Conservation (phyloP, 208 protist species). For the Naegleria gruberi region DNA sequence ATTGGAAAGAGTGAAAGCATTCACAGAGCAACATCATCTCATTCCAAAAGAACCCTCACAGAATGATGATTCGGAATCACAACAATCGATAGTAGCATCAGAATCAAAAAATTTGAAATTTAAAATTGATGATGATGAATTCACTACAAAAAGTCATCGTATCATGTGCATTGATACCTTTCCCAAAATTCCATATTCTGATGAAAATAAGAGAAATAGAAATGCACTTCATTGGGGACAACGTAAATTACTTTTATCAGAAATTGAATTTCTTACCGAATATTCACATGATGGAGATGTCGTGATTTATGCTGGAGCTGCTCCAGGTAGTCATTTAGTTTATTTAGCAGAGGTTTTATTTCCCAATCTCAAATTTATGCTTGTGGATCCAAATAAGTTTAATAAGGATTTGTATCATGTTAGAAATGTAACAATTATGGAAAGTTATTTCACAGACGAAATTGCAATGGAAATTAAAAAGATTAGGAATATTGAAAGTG, state of each 20-base stretch:
- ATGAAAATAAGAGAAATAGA: conserved; percentile 65
- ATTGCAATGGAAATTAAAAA: conserved; percentile 45
- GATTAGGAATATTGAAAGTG: background rate
- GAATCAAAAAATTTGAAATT: background rate
- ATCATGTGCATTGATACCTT: background rate
- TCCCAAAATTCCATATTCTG: conserved; percentile 53
- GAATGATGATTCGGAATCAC: background rate
- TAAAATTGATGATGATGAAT: background rate
- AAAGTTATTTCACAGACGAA: conserved; percentile 24
- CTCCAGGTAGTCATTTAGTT: conserved; percentile 76
- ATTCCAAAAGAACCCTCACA: too few relatives aligned
- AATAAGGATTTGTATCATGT: conserved; percentile 30
- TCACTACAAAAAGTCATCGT: background rate
- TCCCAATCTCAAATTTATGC: conserved; percentile 71
- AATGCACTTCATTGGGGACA: conserved; percentile 87
- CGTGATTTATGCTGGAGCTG: conserved; percentile 85
- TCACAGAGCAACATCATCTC: too few relatives aligned
- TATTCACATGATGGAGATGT: background rate
- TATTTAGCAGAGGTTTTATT: conserved; percentile 69
- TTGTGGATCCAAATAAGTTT: conserved; percentile 84
- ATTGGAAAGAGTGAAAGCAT: too few relatives aligned
- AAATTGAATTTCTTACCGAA: conserved; percentile 81
- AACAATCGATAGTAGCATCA: too few relatives aligned
- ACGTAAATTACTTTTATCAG: conserved; percentile 84
- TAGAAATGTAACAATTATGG: background rate